Evolutionary conservation across 257 asterid species (phyloP), one percentile per base, ranked within the genome.

Genomic region (Fraxinus quadrangulata): DNA sequence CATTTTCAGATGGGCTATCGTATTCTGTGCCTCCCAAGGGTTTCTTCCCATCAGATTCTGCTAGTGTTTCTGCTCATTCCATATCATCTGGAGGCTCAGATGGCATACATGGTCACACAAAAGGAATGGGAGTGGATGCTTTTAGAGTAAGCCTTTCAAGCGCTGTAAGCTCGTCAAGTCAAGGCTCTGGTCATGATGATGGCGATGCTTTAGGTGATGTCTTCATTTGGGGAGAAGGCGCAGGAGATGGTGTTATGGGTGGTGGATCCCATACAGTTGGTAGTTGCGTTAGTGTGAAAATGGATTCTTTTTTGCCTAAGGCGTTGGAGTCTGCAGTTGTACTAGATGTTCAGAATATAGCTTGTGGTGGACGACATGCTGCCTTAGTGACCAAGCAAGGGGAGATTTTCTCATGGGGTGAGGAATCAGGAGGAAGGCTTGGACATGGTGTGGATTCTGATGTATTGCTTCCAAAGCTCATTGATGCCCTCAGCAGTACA

Each of bases 101-200:
- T 77, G 86, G 90, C 79, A 77, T 86, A 24, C 96, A 89, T 81
- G 91, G 90, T 72, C 95, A 89, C 83, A 85, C 84, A 84, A 93
- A 88, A 87, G 92, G 92, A 65, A 74, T 68, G 75, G 98, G 92
- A 67, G 89, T 82, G 84, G 98, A 94, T 90, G 90, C 94, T 82
- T 89, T 94, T 80, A 90, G 98, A 84, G 94, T 94, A 42, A 94
- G 98, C 86, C 98, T 94, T 81, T 94, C 98, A 71, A 94, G 98
- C 79, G 96, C 97, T 75, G 98, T 94, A 82, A 94, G 98, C 88
- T 94, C 98, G 71, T 92, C 98, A 76, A 94, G 97, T 84, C 97
- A 94, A 81, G 98, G 98, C 75, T 94, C 98, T 82, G 97, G 98
- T 77, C 96, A 92, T 81, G 98, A 92, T 80, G 98, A 94, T 71